Base-by-base conservation (phyloP, 2,329 filamentous ascomycete genomes). In the Ophiostoma novo-ulmi region DNA sequence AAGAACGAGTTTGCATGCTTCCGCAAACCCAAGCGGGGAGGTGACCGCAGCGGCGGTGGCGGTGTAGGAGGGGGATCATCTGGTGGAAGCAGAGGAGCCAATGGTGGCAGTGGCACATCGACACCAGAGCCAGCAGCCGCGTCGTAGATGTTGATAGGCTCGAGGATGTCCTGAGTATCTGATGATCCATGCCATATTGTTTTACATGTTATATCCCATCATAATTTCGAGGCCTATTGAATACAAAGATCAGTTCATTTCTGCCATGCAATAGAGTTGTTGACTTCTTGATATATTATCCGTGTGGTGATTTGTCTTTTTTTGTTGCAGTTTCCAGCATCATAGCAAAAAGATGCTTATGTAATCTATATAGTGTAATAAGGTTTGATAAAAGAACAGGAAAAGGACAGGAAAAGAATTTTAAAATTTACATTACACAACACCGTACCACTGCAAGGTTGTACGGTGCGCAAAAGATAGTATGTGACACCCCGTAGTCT, bases 1-100 rank as follows among this genome's bases (percentile, higher is more conserved):
- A 90, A 90, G 80, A 92, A 89, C 74, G 92, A 96, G 79, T 97
- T 97, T 82, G 88, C 89, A n/a, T 94, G 91, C 79, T 94, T 94
- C 78, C 89, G 86, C 78, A 91, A 89, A 79, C 82, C 82, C 26
- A 86, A 87, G 78, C 80, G 84, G 73, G 73, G 35, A 14, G 65
- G 44, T 11, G 71, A 61, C 41, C 64, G 67, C 20, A 68, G 71
- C 17, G 63, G 39, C 38, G 35, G 66, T 1, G 58, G 44, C 17
- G 41, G 64, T n/a, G 52, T 13, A 20, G 41, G 52, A 14, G n/a
- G 39, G 26, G 8, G 17, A 38, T 55, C 17, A 38, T 13, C n/a
- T 44, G n/a, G 38, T 31, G 70, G 41, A n/a, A 67, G 35, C 11
- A 44, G 26, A 31, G 38, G 70, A 55, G 61, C 66, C 14, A 26